These are phyloP conservation scores for Trichoderma asperelloides DNA, from an alignment of 495 filamentous ascomycete species.

Conservation along the genomic window DNA sequence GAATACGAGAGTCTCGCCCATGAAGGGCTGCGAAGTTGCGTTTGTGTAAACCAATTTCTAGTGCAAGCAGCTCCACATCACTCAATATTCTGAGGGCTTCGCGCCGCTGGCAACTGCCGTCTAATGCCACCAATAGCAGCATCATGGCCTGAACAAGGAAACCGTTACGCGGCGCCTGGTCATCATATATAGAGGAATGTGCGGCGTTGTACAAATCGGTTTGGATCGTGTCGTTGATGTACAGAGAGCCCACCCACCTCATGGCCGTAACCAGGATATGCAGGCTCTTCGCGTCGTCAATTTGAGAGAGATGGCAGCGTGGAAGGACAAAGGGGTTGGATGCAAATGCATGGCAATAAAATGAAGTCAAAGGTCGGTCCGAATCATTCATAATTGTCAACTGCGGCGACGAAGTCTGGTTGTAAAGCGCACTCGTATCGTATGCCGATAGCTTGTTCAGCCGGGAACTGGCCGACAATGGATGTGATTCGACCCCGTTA, in stretches of 20 bases:
- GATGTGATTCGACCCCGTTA: neutral
- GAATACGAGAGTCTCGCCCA: slow-evolving; percentile 37
- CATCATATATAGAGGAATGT: slow-evolving; percentile 41
- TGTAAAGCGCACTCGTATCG: too few relatives aligned
- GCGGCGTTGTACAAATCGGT: slow-evolving; percentile 49
- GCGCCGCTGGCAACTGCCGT: slow-evolving; percentile 56
- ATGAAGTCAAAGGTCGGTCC: slow-evolving; percentile 45
- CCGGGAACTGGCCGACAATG: slow-evolving; percentile 21
- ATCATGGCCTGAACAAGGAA: slow-evolving; percentile 71
- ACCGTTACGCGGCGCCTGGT: slow-evolving; percentile 46
- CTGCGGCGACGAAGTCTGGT: neutral
- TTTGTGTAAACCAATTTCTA: slow-evolving; percentile 55
- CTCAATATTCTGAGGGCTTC: slow-evolving; percentile 21
- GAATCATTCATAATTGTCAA: slow-evolving; percentile 22
- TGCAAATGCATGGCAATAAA: slow-evolving; percentile 56
- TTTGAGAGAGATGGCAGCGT: slow-evolving; percentile 32
- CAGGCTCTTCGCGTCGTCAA: neutral
- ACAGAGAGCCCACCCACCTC: slow-evolving; percentile 59
- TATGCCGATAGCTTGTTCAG: neutral
- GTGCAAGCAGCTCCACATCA: slow-evolving; percentile 45
- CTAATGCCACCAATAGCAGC: slow-evolving; percentile 66
- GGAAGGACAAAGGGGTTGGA: slow-evolving; percentile 58
- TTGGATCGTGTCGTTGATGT: slow-evolving; percentile 35
- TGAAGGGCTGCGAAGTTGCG: slow-evolving; percentile 34
- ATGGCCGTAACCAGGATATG: slow-evolving; percentile 47